These are phyloP conservation scores for Trametes pubescens DNA, from an alignment of 1,284 basidiomycete species.

Conservation along the genomic window DNA sequence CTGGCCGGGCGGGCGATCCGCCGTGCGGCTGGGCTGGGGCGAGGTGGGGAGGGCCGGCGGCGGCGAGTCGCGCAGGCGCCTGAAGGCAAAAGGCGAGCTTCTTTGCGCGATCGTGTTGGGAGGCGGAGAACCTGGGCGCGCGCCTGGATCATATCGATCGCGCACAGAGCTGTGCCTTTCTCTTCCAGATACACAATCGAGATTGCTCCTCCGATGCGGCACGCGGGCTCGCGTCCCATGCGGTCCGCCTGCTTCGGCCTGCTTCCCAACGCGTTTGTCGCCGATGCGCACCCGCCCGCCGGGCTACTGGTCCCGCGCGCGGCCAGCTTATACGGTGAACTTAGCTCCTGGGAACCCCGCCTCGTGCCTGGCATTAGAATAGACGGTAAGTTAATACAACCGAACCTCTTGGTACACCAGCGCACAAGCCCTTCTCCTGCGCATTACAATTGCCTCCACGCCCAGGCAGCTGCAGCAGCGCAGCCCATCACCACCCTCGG, in stretches of 20 bases:
- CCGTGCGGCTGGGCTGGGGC: background rate
- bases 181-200: slow-evolving; percentile 31
- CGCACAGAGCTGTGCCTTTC: slow-evolving; percentile 27
- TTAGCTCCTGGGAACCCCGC: slow-evolving; percentile 25
- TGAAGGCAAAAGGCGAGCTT: slow-evolving; percentile 16
- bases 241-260: slow-evolving; percentile 31
- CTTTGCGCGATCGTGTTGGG: slow-evolving; percentile 24
- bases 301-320: slow-evolving; percentile 20
- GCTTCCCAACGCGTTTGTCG: slow-evolving; percentile 18
- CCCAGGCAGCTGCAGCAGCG: slow-evolving; percentile 5
- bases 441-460: slow-evolving; percentile 16
- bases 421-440: slow-evolving; percentile 15
- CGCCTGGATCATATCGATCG: slow-evolving; percentile 30
- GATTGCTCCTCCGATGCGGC: slow-evolving; percentile 28
- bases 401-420: slow-evolving; percentile 18
- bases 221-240: slow-evolving; percentile 28
- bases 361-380: slow-evolving; percentile 34
- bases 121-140: slow-evolving; percentile 8
- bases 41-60: background rate
- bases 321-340: slow-evolving; percentile 16
- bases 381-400: slow-evolving; percentile 30
- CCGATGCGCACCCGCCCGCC: slow-evolving; percentile 10
- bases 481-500: slow-evolving; percentile 7
- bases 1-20: slow-evolving; percentile 16
- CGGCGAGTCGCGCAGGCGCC: slow-evolving; percentile 1